phyloP scores from a whole-genome alignment of 192 early-diverging fungal species.

The Allomyces javanicus region DNA sequence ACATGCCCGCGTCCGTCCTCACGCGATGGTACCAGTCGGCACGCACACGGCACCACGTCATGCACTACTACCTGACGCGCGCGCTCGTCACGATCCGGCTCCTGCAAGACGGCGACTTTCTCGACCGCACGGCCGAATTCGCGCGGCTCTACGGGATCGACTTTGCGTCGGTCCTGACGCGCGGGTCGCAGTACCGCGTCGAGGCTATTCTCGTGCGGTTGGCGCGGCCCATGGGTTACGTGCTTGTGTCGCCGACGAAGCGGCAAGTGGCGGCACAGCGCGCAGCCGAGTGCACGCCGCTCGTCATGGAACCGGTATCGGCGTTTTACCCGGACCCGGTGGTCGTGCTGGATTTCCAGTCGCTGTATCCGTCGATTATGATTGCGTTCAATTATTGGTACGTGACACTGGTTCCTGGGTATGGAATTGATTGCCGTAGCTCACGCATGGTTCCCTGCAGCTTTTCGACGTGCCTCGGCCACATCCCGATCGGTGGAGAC shows the following conservation, averaged over 20 bases:
- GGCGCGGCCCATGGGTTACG: slow-evolving; percentile 32
- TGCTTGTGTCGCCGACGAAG: slow-evolving; percentile 53
- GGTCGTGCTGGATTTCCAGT: slow-evolving; percentile 82
- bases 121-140: slow-evolving; percentile 40
- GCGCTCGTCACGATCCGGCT: background rate
- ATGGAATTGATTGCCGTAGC: background rate
- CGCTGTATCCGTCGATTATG: slow-evolving; percentile 84
- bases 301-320: slow-evolving; percentile 73
- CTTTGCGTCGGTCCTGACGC: slow-evolving; percentile 61
- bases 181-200: slow-evolving; percentile 84
- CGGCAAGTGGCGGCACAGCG: slow-evolving; percentile 53
- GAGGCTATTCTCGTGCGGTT: slow-evolving; percentile 47
- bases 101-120: background rate
- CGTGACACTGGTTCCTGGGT: background rate
- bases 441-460: background rate
- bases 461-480: slow-evolving; percentile 76
- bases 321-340: slow-evolving; percentile 67
- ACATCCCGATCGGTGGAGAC: background rate
- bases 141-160: slow-evolving; percentile 82
- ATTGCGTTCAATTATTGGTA: slow-evolving; percentile 90
- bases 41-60: slow-evolving; percentile 26
- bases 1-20: slow-evolving; percentile 33
- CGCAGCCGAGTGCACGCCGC: slow-evolving; percentile 67
- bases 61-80: slow-evolving; percentile 10
- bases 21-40: slow-evolving; percentile 43